These are phyloP conservation scores for Xylaria sp. DNA, from an alignment of 2,329 filamentous ascomycete species.

Conservation along the genomic window DNA sequence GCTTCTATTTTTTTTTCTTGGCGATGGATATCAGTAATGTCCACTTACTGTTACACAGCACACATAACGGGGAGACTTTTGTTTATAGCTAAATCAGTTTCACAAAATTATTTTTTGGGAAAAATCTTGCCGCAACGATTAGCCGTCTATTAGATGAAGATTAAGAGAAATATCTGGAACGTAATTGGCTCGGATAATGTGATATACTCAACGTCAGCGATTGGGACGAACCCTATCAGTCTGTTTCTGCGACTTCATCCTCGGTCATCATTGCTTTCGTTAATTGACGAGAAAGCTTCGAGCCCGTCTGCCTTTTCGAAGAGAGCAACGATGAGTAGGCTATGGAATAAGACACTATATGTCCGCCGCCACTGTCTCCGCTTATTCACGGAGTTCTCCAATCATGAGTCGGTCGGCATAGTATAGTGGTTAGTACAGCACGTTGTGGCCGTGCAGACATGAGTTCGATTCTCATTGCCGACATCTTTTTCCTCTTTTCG, in stretches of 20 bases:
- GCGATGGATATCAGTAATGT: background rate
- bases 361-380: background rate
- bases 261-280: no score
- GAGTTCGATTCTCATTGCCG: constrained; percentile 26
- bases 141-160: no score
- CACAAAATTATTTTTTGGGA: no score
- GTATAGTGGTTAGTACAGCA: constrained; percentile 30
- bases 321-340: background rate
- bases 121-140: no score
- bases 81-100: no score
- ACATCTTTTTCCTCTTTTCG: background rate
- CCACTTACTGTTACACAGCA: no score
- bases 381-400: background rate
- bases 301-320: background rate
- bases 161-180: no score
- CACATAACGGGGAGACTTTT: no score
- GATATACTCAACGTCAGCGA: no score
- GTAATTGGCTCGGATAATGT: no score
- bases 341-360: background rate
- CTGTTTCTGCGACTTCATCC: no score
- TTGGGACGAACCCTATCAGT: no score
- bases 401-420: background rate
- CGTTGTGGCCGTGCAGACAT: constrained; percentile 29
- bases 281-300: background rate
- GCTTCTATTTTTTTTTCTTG: background rate